Base-by-base conservation (phyloP, 164 flowering plant genomes). In the Magnolia officinalis region DNA sequence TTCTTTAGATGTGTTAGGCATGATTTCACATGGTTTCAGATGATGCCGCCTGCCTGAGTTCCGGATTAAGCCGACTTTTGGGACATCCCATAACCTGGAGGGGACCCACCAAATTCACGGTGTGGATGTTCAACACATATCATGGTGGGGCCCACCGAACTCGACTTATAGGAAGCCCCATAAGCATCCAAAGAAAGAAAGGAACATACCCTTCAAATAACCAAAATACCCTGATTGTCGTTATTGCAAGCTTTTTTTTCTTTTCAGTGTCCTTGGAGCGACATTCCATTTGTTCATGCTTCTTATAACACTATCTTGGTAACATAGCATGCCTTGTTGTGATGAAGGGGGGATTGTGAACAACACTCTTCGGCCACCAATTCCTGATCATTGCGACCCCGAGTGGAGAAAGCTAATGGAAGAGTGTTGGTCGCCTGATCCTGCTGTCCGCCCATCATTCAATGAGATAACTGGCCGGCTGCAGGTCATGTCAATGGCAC, bases 371-470 rank as follows among this genome's bases (percentile, higher is more conserved):
- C 78, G 98, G 67, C 98, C 96, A 64, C 81, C 84, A 4, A 82
- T 93, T 21, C 98, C 98, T 37, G 86, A 85, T 72, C 81, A 78
- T 14, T 93, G 98, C 73, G 93, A 90, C 75, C 80, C 93, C 1
- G 93, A 86, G 31, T 93, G 98, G 98, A 87, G 85, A 74, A 80
- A 76, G 74, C 81, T 93, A 67, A 93, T 93, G 95, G 96, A 91
- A 82, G 81, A 89, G 51, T 93, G 98, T 77, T 93, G 98, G 98
- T 86, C 94, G 16, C 85, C 90, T 18, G 91, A 92, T 20, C 95
- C 98, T 19, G 82, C 81, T 19, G 81, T 75, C 29, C 78, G 98
- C 29, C 98, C 96, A 37, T 85, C 91, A n/a, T 93, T 93, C 81
- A 84, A 91, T 4, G 92, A 91, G 81, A 88, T 93, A 78, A 86